Conservation (phyloP, 805 yeast species). For the Komagataella kurtzmanii region DNA sequence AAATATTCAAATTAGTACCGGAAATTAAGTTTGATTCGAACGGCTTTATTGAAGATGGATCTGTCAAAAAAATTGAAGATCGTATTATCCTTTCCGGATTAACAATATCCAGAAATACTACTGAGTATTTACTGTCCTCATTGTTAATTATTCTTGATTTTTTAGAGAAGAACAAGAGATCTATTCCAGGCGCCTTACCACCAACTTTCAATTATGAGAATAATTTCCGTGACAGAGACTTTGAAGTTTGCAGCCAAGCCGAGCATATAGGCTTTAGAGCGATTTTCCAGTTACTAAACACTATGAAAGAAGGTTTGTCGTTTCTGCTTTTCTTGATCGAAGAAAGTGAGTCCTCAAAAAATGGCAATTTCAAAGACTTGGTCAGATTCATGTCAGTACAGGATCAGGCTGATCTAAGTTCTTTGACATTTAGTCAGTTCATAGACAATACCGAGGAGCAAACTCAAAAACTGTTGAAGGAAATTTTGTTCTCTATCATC, state of each 20-base stretch:
- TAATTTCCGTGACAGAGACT: constrained; percentile 16
- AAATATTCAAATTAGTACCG: constrained; percentile 36
- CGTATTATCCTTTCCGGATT: constrained; percentile 28
- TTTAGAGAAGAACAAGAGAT: constrained; percentile 50
- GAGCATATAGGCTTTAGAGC: constrained; percentile 84
- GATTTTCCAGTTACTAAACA: constrained; percentile 55
- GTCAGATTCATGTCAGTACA: constrained; percentile 55
- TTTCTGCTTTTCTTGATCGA: constrained; percentile 73
- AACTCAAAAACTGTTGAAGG: constrained; percentile 61
- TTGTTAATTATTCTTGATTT: constrained; percentile 57
- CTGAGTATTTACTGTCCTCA: constrained; percentile 62
- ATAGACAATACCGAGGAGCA: constrained; percentile 52
- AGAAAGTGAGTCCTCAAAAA: constrained; percentile 32
- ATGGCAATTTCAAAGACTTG: constrained; percentile 41
- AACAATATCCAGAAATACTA: constrained; percentile 32
- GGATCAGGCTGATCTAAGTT: constrained; percentile 55
- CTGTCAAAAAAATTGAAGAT: constrained; percentile 27
- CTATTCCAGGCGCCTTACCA: constrained; percentile 48
- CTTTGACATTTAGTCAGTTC: constrained; percentile 59
- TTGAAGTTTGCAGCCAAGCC: constrained; percentile 69
- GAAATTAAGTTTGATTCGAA: constrained; percentile 19
- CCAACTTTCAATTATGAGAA: constrained; percentile 38
- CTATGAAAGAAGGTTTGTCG: constrained; percentile 82
- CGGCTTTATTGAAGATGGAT: constrained; percentile 21
- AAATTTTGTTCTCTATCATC: constrained; percentile 76